Base-by-base conservation (phyloP, 2,329 filamentous ascomycete species). In the Cyphellophora europaea region DNA sequence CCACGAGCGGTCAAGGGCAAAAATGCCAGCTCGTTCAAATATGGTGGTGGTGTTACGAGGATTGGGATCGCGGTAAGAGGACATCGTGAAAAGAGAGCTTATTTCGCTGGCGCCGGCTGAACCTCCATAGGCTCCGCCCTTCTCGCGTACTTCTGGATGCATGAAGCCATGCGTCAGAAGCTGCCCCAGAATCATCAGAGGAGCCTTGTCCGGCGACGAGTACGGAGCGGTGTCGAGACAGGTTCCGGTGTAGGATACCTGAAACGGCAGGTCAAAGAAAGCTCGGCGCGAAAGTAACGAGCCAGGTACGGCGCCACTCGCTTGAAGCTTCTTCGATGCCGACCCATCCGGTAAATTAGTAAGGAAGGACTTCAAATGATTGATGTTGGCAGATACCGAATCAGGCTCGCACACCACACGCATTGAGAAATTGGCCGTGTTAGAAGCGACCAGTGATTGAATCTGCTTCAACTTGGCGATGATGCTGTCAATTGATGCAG, bases 61-160 rank as follows among this genome's bases (percentile, higher is more conserved):
- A 55, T 96, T 95, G 3, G 91, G 91, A 55, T 98, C 91, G 33
- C 91, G 83, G 69, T 98, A 98, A 29, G 84, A 89, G 63, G 93
- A 95, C 64, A 95, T 93, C 11, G 86, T 86, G 49, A 98, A 96
- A 1, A 93, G 59, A 15, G 88, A 89, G 47, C 85, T 81, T 5
- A 94, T 64, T 0, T 82, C 75, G 15, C 79, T 77, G 29, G 82
- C 80, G 55, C 86, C 89, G 2, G 91, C 89, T 11, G 88, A 87
- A 14, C 86, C 91, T 29, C 91, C 91, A 49, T 98, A 98, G 0
- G 91, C 91, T 23, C 91, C 91, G 19, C 91, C 91, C 61, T 96
- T 96, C 56, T 98, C 91, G 36, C 91, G 83, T 47, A 98, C 95
- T 59, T 96, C 91, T 48, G 93, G 89, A 55, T 98, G 91, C 17